Base-by-base conservation (phyloP, 2,329 filamentous ascomycete genomes). In the Leptodontidium sp. region DNA sequence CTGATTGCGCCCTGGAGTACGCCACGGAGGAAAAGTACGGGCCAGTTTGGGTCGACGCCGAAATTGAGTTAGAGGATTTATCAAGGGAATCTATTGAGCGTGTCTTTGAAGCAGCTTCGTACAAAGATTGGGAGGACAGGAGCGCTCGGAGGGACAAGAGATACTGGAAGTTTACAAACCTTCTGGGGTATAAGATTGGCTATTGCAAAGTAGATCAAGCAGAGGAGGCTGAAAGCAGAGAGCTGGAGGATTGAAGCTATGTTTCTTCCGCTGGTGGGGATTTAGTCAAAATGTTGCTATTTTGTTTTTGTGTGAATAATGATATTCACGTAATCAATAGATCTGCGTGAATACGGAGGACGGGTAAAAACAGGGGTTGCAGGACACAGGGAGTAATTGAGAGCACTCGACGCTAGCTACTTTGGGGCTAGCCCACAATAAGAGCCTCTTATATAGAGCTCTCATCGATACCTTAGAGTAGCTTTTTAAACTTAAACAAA, bases 31-130 rank as follows among this genome's bases (percentile, higher is more conserved):
- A 32, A 32, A 53, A 53, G 50, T 53, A 53, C 17, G 50, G 50
- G 26, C 26, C 50, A 53, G 24, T 53, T 53, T 53, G 24, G 50
- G 50, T 21, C 26, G 26, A 53, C 50, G 50, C 50, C 50, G 50
- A 53, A 53, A 53, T 32, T 32, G 50, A 53, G 50, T 53, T 53
- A 14, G 26, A 32, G 50, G 26, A 53, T 17, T 53, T 53, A 53
- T 53, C 50, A 53, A 53, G 26, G 50, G 14, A 32, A 53, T 53
- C 50, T 53, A 53, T 53, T 53, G 50, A 53, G 50, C 50, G 50
- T 53, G 50, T 53, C 12, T 53, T 32, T 32, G 50, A 53, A 53
- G 50, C 50, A 32, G 26, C 50, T 53, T 53, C 50, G 50, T 52
- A 52, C 21, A 53, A 53, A 53, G 50, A 53, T 53, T 53, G 50